Evolutionary conservation across 257 asterid genomes (phyloP).

Genomic region (Penstemon newberryi): DNA sequence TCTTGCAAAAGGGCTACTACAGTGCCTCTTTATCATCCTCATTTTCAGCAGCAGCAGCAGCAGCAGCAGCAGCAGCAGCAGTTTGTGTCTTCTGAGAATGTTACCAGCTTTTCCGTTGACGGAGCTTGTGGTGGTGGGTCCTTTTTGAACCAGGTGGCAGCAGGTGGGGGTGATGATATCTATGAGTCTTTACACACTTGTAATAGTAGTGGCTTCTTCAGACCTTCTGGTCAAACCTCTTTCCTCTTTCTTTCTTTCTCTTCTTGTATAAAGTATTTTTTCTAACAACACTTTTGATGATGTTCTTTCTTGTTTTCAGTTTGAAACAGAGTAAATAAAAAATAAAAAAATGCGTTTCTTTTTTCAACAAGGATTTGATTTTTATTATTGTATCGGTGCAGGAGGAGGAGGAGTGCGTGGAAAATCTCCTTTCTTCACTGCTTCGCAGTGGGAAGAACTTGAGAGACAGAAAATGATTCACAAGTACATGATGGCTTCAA

Average conservation of each 20-base stretch:
- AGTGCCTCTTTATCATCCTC: constrained; percentile 2
- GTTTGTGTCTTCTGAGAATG: constrained; percentile 9
- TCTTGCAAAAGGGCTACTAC: constrained; percentile 25
- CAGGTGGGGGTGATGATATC: constrained; percentile 20
- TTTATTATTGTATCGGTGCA: constrained; percentile 4
- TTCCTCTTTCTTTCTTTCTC: not conserved
- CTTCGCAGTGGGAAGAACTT: constrained; percentile 62
- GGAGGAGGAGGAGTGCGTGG: constrained; percentile 28
- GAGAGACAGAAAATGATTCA: constrained; percentile 62
- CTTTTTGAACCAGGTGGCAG: constrained; percentile 28
- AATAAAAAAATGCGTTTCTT: not conserved
- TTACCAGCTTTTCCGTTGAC: constrained; percentile 20
- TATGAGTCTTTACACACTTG: constrained; percentile 29
- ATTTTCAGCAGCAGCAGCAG: constrained; percentile 8
- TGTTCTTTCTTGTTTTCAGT: not conserved
- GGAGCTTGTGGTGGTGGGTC: constrained; percentile 36
- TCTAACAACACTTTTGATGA: not conserved
- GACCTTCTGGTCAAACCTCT: constrained; percentile 28
- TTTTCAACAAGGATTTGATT: not conserved
- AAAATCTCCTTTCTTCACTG: constrained; percentile 57
- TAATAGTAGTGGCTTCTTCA: not conserved
- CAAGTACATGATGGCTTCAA: constrained; percentile 54
- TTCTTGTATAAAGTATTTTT: not conserved
- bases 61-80: too few relatives aligned
- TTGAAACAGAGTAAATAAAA: too few relatives aligned